These are phyloP conservation scores for Pleoardoris graminearum DNA, from an alignment of 2,329 filamentous ascomycete species.

Conservation along the genomic window DNA sequence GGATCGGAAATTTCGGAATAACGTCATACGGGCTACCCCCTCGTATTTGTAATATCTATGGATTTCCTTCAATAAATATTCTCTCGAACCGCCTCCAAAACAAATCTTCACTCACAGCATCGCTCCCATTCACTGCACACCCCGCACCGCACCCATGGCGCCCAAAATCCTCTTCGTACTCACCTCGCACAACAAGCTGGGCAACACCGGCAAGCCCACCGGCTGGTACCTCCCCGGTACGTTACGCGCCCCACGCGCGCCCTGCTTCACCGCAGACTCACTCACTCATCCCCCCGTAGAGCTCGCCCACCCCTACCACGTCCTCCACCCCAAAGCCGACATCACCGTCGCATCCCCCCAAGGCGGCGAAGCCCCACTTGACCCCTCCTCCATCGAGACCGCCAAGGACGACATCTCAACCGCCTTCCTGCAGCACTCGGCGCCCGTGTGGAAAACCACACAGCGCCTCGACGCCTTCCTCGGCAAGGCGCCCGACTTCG, in stretches of 20 bases:
- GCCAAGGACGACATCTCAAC: conserved; percentile 53
- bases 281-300: conserved; percentile 8
- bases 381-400: conserved; percentile 42
- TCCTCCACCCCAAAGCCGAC: conserved; percentile 41
- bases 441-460: conserved; percentile 66
- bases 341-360: conserved; percentile 47
- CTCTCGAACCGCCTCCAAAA: no score
- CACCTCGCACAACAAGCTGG: conserved; percentile 61
- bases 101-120: no score
- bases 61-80: neutral
- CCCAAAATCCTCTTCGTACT: conserved; percentile 72
- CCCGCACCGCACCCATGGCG: conserved; percentile 17
- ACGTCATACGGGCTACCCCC: no score
- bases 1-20: no score
- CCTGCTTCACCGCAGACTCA: neutral
- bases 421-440: conserved; percentile 55
- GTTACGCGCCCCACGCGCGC: neutral
- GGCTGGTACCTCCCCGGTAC: conserved; percentile 66
- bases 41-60: no score
- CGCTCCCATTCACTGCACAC: neutral
- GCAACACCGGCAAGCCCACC: conserved; percentile 55
- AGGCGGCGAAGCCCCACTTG: conserved; percentile 44
- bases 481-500: conserved; percentile 62
- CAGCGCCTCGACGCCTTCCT: conserved; percentile 59
- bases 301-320: conserved; percentile 46